Base-by-base conservation (phyloP, 106 monocot species). In the Acorus gramineus region DNA sequence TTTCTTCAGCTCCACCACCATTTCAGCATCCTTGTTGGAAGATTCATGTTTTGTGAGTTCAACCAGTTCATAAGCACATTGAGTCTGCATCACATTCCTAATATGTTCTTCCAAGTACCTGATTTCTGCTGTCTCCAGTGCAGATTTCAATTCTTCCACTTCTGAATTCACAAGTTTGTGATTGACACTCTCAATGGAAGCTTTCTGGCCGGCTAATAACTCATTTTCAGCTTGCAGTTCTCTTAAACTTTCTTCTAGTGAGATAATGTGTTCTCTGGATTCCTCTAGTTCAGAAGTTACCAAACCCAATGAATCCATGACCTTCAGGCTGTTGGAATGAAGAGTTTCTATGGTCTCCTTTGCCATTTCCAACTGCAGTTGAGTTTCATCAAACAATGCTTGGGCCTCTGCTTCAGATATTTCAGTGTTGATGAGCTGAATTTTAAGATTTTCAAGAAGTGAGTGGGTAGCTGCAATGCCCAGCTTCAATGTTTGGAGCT, bases 241-340 rank as follows among this genome's bases (percentile, higher is more conserved):
- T 49, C 62, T 63, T 14, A 84, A 50, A 43, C 59, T 73, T 65
- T 85, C 73, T 65, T 82, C 80, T 8, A 85, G 60, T 47, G 66
- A 77, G 4, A 9, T 59, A 11, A 74, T 53, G 44, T 44, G 55
- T 69, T 67, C 61, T 70, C 63, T 75, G 4, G 90, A 90, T 44
- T 90, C 82, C 60, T 87, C 84, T 7, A 96, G 60, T 73, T 90
- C 85, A 9, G 62, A 67, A n/a, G 64, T 65, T 13, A 66, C 69
- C 11, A 46, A 50, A 55, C 76, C 78, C 49, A 84, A 79, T 28
- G 77, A 75, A 43, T 89, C 79, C 61, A 78, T 54, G 12, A 81
- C 64, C 61, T 85, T 84, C 4, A 66, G 55, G 1, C 83, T 81
- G 44, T 89, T 86, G 47, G 61, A 60, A 46, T 74, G 75, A 44